Conservation (phyloP, 2,329 filamentous ascomycete genomes). For the Fonsecaea nubica region DNA sequence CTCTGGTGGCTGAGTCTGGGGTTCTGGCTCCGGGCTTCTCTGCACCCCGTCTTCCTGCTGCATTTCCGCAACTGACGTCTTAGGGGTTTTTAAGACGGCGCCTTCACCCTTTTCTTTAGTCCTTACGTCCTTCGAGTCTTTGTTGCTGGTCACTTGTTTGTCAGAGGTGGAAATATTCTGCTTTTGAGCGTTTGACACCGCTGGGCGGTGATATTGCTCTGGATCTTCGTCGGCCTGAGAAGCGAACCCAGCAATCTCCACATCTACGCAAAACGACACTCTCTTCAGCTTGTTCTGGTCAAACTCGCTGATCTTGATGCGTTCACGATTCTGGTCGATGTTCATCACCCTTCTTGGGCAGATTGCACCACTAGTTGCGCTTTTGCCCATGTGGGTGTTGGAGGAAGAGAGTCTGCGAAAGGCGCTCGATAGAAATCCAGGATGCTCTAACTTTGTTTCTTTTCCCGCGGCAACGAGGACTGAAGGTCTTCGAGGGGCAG, state of each 20-base stretch:
- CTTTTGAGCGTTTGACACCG: slow-evolving; percentile 34
- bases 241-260: slow-evolving; percentile 90
- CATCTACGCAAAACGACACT: slow-evolving; percentile 95
- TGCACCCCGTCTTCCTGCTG: slow-evolving; percentile 66
- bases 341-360: slow-evolving; percentile 85
- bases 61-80: slow-evolving; percentile 61
- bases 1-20: slow-evolving; percentile 27
- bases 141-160: slow-evolving; percentile 44
- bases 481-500: slow-evolving; percentile 34
- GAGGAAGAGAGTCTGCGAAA: slow-evolving; percentile 80
- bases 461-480: slow-evolving; percentile 40
- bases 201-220: slow-evolving; percentile 49
- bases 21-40: slow-evolving; percentile 39
- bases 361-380: slow-evolving; percentile 66
- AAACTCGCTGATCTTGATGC: slow-evolving; percentile 80
- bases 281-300: slow-evolving; percentile 80
- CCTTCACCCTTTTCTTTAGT: slow-evolving; percentile 75
- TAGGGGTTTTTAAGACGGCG: slow-evolving; percentile 72
- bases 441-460: slow-evolving; percentile 67
- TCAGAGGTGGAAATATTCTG: slow-evolving; percentile 40
- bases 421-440: slow-evolving; percentile 79
- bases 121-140: slow-evolving; percentile 57
- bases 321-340: slow-evolving; percentile 77
- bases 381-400: slow-evolving; percentile 58
- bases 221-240: slow-evolving; percentile 70